These are phyloP conservation scores for Populus deltoides DNA, from an alignment of 345 rosid species.

Conservation along the genomic window DNA sequence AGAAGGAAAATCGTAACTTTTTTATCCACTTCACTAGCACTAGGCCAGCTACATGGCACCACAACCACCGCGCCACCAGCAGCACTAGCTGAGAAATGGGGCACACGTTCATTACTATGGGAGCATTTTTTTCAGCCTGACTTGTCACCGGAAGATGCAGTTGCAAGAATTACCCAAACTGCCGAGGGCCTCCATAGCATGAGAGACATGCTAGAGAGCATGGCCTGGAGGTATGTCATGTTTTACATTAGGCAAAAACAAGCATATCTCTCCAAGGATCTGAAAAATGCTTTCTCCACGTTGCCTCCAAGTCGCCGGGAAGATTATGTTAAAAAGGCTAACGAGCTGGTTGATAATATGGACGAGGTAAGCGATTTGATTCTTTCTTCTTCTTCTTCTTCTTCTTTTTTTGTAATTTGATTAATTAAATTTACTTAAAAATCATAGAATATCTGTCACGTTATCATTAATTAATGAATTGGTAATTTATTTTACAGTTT, in stretches of 20 bases:
- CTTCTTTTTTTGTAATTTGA: not conserved
- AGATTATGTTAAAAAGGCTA: constrained; percentile 66
- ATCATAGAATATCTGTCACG: not conserved
- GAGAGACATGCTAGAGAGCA: constrained; percentile 78
- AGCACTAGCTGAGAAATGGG: constrained; percentile 79
- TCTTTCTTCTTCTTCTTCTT: too few species aligned
- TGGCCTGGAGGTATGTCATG: constrained; percentile 90
- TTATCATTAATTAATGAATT: too few species aligned
- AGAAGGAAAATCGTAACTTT: constrained; percentile 45
- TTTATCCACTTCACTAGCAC: constrained; percentile 36
- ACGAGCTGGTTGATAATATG: constrained; percentile 73
- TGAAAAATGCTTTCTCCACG: constrained; percentile 59
- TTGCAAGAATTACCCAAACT: constrained; percentile 77
- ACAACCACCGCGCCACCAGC: not conserved
- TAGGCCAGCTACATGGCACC: constrained; percentile 16
- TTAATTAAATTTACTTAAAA: not conserved
- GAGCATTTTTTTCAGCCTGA: constrained; percentile 71
- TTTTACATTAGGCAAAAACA: constrained; percentile 71
- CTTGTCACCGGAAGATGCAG: constrained; percentile 78
- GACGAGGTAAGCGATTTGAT: constrained; percentile 43
- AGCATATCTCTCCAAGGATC: constrained; percentile 74
- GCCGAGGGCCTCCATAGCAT: constrained; percentile 76
- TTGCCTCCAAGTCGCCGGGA: constrained; percentile 54
- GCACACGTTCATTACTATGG: constrained; percentile 59
- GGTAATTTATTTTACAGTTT: constrained; percentile 37